A percentile compares a stretch with the other conserved stretches of the same genome.
phyloP scores from a whole-genome alignment of 768 basidiomycete genomes.

The Podaxis pistillaris region DNA sequence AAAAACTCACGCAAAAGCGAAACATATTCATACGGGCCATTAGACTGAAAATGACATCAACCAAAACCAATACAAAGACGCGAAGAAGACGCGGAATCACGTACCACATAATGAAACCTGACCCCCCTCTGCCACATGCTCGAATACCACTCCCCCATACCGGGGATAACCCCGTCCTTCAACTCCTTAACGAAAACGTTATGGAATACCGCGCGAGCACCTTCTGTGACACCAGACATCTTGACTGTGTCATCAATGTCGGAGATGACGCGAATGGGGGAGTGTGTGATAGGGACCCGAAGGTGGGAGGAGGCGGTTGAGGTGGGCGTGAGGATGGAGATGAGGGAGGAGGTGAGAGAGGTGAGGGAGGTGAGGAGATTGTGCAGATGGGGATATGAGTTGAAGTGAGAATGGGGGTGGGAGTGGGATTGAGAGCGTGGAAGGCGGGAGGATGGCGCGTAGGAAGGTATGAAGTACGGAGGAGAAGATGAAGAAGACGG shows the following conservation, averaged over 20 bases:
- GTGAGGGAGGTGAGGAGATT: slow-evolving; percentile 10
- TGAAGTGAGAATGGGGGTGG: slow-evolving; percentile 6
- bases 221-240: slow-evolving; percentile 69
- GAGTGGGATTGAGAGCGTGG: not conserved
- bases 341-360: slow-evolving; percentile 10
- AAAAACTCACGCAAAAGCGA: slow-evolving; percentile 80
- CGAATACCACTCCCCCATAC: slow-evolving; percentile 79
- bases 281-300: slow-evolving; percentile 53
- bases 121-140: slow-evolving; percentile 69
- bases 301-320: slow-evolving; percentile 22
- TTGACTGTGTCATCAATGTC: slow-evolving; percentile 97
- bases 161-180: slow-evolving; percentile 74
- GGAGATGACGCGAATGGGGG: slow-evolving; percentile 77
- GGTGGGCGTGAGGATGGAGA: not conserved
- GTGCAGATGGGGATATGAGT: slow-evolving; percentile 7
- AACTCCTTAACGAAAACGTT: slow-evolving; percentile 91
- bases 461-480: not conserved
- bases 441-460: not conserved
- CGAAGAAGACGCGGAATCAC: slow-evolving; percentile 27
- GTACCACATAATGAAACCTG: slow-evolving; percentile 84
- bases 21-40: slow-evolving; percentile 83
- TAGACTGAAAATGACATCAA: slow-evolving; percentile 52
- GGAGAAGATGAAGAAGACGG: slow-evolving; percentile 1
- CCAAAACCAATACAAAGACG: not conserved
- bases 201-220: slow-evolving; percentile 79